A percentile compares a stretch with the other conserved stretches of the same genome.
These are phyloP conservation scores for Spiromastix sp. DNA, from an alignment of 2,329 filamentous ascomycete genomes.

Conservation along the genomic window DNA sequence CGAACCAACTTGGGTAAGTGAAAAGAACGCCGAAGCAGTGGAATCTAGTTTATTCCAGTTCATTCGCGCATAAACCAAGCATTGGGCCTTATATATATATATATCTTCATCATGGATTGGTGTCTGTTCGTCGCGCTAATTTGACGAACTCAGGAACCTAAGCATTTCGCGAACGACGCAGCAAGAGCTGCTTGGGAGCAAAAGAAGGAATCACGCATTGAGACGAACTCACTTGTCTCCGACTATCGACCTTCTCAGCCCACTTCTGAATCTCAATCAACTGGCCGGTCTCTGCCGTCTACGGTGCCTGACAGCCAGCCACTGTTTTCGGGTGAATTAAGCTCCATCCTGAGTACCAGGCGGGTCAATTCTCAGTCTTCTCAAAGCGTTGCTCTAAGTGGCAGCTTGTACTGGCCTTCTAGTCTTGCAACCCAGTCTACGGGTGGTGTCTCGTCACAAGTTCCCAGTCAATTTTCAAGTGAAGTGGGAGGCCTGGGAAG, in stretches of 20 bases:
- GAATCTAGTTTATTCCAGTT: background rate
- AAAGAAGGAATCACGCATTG: constrained; percentile 15
- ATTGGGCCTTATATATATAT: too few species aligned
- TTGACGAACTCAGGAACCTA: constrained; percentile 27
- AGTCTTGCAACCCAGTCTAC: constrained; percentile 5
- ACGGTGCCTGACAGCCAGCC: constrained; percentile 4
- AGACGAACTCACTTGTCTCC: too few species aligned
- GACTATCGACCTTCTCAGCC: too few species aligned
- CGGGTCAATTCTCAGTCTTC: constrained; percentile 3
- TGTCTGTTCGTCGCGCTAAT: too few species aligned
- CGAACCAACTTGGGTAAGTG: constrained; percentile 29
- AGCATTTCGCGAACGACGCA: constrained; percentile 22
- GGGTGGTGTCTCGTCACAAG: constrained; percentile 1
- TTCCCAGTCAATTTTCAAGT: constrained; percentile 1
- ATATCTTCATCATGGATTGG: too few species aligned
- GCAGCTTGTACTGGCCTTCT: constrained; percentile 7
- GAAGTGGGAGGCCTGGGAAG: too few species aligned
- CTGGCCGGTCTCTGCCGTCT: constrained; percentile 6
- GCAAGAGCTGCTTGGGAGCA: constrained; percentile 21
- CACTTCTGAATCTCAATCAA: background rate
- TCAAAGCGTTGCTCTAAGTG: constrained; percentile 6
- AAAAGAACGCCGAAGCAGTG: background rate
- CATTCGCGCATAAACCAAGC: too few species aligned
- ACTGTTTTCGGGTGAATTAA: constrained; percentile 4
- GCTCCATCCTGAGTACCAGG: constrained; percentile 2